phyloP scores from a whole-genome alignment of 371 early-diverging fungal species.

The Paraphysoderma sedebokerense region DNA sequence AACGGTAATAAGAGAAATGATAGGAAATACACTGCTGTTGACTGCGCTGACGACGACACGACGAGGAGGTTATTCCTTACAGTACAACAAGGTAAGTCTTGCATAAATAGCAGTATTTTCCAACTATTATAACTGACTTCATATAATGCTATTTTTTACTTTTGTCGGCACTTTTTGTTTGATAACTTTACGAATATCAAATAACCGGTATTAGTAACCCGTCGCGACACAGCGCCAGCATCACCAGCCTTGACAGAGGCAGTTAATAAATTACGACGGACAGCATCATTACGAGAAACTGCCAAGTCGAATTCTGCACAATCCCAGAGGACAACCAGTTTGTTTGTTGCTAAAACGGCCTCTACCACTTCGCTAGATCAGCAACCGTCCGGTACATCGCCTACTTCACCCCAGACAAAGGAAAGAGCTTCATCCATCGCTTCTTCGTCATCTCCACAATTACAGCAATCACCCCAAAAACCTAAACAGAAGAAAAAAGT shows the following conservation, averaged over 20 bases:
- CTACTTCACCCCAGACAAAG: no score
- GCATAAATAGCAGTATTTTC: background rate
- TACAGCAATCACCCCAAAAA: background rate
- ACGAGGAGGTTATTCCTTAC: constrained; percentile 28
- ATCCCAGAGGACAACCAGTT: no score
- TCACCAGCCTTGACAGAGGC: background rate
- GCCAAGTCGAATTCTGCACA: no score
- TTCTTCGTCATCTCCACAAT: background rate
- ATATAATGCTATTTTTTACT: background rate
- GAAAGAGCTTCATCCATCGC: background rate
- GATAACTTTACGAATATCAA: background rate
- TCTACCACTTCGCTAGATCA: no score
- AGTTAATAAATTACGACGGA: no score
- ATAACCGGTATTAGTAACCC: constrained; percentile 1
- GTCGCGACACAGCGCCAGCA: background rate
- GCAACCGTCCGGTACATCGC: no score
- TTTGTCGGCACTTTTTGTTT: background rate
- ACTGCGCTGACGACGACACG: constrained; percentile 45
- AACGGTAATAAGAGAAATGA: constrained; percentile 31
- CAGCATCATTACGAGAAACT: no score
- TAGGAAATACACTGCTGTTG: constrained; percentile 35
- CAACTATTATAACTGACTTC: background rate
- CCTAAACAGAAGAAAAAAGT: constrained; percentile 9
- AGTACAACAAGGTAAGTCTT: constrained; percentile 24
- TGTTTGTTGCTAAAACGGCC: no score